phyloP scores from a whole-genome alignment of 768 basidiomycete genomes.

The Lactarius sp. region DNA sequence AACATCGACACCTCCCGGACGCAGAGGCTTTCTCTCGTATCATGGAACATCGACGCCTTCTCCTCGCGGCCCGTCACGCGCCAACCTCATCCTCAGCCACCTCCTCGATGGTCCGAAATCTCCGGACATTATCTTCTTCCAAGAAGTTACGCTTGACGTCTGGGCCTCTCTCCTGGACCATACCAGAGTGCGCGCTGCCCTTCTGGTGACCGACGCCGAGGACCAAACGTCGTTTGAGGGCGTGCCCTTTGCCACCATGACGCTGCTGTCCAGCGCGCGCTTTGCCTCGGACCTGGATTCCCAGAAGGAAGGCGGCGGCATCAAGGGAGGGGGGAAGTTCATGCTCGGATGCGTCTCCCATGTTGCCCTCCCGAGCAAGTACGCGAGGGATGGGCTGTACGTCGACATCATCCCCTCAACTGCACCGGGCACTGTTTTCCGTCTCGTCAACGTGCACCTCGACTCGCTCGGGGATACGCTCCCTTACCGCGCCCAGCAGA shows the following conservation, averaged over 20 bases:
- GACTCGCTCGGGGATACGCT: constrained; percentile 31
- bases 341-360: constrained; percentile 1
- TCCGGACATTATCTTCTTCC: background rate
- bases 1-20: too few species aligned
- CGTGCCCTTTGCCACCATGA: constrained; percentile 11
- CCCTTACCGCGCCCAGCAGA: constrained; percentile 15
- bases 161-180: background rate
- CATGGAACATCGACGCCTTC: too few species aligned
- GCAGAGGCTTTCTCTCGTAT: too few species aligned
- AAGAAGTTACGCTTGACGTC: background rate
- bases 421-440: constrained; percentile 25
- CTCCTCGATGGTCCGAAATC: background rate
- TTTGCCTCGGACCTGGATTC: background rate
- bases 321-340: background rate
- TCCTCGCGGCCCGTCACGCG: background rate
- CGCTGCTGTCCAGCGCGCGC: constrained; percentile 4
- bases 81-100: constrained; percentile 31
- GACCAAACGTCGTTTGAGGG: constrained; percentile 1
- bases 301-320: background rate
- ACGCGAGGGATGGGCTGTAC: constrained; percentile 35
- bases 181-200: background rate
- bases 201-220: constrained; percentile 4
- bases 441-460: constrained; percentile 40
- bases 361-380: constrained; percentile 16
- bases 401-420: constrained; percentile 34